Conservation (phyloP, 2,329 filamentous ascomycete genomes). For the Aspergillus tamarii region DNA sequence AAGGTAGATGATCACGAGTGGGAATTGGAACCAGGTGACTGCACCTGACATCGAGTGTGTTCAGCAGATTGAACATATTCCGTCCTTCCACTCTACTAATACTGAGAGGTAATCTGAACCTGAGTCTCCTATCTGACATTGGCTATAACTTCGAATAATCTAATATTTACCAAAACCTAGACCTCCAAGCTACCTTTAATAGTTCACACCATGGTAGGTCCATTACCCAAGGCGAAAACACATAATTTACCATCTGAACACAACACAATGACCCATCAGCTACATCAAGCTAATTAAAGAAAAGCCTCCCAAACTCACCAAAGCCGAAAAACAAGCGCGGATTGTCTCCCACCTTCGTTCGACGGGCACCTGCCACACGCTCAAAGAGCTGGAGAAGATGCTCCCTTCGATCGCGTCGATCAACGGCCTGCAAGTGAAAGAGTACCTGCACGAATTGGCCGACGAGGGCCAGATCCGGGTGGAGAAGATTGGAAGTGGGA, state of each 20-base stretch:
- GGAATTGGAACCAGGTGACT: not conserved
- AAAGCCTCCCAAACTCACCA: conserved; percentile 58
- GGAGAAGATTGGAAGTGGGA: conserved; percentile 71
- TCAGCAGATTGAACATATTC: not conserved
- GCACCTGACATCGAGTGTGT: not conserved
- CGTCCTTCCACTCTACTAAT: not conserved
- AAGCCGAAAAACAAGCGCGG: conserved; percentile 60
- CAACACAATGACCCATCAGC: not conserved
- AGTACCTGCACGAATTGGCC: conserved; percentile 64
- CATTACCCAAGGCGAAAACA: not conserved
- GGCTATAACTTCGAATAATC: not conserved
- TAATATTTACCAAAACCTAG: not conserved
- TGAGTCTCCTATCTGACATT: not conserved
- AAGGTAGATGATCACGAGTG: not conserved
- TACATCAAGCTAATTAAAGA: not conserved
- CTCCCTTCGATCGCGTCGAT: conserved; percentile 65
- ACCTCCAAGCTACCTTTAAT: not conserved
- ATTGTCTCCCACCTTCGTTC: conserved; percentile 64
- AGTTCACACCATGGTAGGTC: conserved; percentile 8
- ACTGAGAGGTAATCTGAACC: not conserved
- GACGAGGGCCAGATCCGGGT: conserved; percentile 66
- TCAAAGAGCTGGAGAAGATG: conserved; percentile 70
- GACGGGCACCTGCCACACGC: conserved; percentile 63
- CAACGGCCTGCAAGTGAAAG: conserved; percentile 69
- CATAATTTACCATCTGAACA: not conserved